A percentile compares a stretch with the other conserved stretches of the same genome.
Evolutionary conservation across 768 basidiomycete species (phyloP).

Genomic region (Podaxis carcinomalis): DNA sequence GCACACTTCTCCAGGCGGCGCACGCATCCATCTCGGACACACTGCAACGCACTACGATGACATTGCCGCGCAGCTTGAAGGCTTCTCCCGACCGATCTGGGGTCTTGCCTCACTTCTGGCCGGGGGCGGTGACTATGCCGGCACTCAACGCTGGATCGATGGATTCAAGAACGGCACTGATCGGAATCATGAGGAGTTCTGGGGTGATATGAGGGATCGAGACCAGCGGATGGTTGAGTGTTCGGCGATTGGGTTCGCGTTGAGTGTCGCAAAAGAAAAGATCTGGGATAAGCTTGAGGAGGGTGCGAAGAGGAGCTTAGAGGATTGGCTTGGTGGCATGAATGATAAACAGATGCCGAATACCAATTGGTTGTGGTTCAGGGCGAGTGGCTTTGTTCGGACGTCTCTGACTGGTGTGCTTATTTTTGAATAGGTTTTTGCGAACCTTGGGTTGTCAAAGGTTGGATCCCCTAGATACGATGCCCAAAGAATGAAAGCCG

Average conservation of each 20-base stretch:
- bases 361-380: conserved; percentile 83
- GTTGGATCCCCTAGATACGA: conserved; percentile 57
- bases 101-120: conserved; percentile 62
- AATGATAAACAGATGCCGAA: conserved; percentile 83
- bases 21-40: conserved; percentile 64
- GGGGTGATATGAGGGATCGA: conserved; percentile 70
- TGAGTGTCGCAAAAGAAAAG: conserved; percentile 60
- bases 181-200: conserved; percentile 63
- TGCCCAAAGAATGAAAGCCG: conserved; percentile 60
- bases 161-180: conserved; percentile 71
- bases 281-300: conserved; percentile 59
- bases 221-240: conserved; percentile 85
- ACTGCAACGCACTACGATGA: conserved; percentile 74
- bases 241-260: conserved; percentile 68
- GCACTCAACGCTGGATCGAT: conserved; percentile 55
- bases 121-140: conserved; percentile 58
- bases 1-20: conserved; percentile 71
- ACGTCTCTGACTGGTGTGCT: neutral
- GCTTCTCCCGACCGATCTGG: conserved; percentile 76
- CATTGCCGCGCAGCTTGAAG: conserved; percentile 67
- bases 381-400: conserved; percentile 33
- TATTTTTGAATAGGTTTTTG: conserved; percentile 48
- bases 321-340: conserved; percentile 68
- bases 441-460: conserved; percentile 65
- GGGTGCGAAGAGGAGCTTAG: conserved; percentile 52